Percentiles rank a stretch among this genome's conserved stretches.
Conservation (phyloP, 2,329 filamentous ascomycete species). For the Claviceps spartinae region DNA sequence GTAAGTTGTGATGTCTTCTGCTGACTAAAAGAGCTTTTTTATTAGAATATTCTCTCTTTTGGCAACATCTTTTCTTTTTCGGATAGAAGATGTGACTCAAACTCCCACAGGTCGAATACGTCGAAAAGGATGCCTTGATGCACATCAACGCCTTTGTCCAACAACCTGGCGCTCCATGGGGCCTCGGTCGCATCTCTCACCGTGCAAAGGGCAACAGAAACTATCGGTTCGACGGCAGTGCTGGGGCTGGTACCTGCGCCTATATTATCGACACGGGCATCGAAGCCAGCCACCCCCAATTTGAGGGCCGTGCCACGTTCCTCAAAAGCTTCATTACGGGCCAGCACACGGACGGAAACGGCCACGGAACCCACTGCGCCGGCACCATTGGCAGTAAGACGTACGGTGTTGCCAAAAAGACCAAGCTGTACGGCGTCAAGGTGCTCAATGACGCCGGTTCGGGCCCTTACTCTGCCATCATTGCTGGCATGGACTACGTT, state of each 20-base stretch:
- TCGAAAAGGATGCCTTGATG: constrained; percentile 24
- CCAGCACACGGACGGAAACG: constrained; percentile 18
- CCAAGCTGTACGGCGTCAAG: constrained; percentile 30
- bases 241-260: constrained; percentile 26
- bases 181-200: constrained; percentile 22
- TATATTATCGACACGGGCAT: constrained; percentile 36
- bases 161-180: constrained; percentile 16
- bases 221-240: constrained; percentile 27
- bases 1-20: constrained; percentile 6
- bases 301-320: constrained; percentile 21
- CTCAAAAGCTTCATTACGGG: constrained; percentile 16
- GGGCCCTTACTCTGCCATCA: constrained; percentile 25
- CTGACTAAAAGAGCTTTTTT: too few relatives aligned
- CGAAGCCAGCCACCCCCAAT: constrained; percentile 21
- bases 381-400: constrained; percentile 20
- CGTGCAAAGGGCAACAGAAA: constrained; percentile 13
- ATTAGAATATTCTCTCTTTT: too few relatives aligned
- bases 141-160: constrained; percentile 7
- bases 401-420: constrained; percentile 29
- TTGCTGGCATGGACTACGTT: constrained; percentile 33
- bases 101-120: constrained; percentile 17
- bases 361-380: constrained; percentile 28
- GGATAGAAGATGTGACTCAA: background rate
- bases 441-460: constrained; percentile 25
- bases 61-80: too few relatives aligned